Evolutionary conservation across 2,329 filamentous ascomycete genomes (phyloP), one percentile per base, ranked within the genome.

Genomic region (Arthroderma uncinatum): DNA sequence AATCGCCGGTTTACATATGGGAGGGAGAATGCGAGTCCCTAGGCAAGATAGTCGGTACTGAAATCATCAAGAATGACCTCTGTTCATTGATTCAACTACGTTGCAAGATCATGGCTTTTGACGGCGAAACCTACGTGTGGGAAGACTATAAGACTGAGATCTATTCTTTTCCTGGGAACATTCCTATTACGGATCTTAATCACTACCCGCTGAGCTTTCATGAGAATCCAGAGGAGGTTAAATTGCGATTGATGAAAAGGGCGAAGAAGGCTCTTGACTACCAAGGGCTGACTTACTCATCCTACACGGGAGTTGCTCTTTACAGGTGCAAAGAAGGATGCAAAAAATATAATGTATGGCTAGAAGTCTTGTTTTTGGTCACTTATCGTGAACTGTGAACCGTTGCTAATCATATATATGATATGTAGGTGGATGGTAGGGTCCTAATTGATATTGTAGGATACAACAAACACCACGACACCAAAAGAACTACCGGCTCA

Each of bases 361-460:
- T 48, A 48, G 21, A 21, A 9, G 12, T 48, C 10, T 48, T 30
- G 21, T 42, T 25, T 48, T 57, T 1, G 37, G 14, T 7, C n/a
- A 44, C 21, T n/a, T 44, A 16, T 25, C 2, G 12, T 12, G 8
- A 42, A 7, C 6, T 42, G 23, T 23, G 5, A 21, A 9, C 14
- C 12, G 33, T 12, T 48, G 10, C 44, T 23, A 58, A 16, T 19
- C 1, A 62, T 25, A 36, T 23, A 8, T 61, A 65, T 54, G 69
- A 67, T 56, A 68, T 72, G 62, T 71, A 74, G 19, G 72, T 76
- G 25, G 70, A 77, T 52, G 68, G 74, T 1, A 64, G 71, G 37
- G 65, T 75, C 25, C 66, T 76, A 14, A 62, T 76, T 42, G 74
- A 77, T 42, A 68, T 73, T 4, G 61, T 68, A 6, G 74, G 75